Base-by-base conservation (phyloP, 2,329 filamentous ascomycete species). In the Diplodia intermedia region DNA sequence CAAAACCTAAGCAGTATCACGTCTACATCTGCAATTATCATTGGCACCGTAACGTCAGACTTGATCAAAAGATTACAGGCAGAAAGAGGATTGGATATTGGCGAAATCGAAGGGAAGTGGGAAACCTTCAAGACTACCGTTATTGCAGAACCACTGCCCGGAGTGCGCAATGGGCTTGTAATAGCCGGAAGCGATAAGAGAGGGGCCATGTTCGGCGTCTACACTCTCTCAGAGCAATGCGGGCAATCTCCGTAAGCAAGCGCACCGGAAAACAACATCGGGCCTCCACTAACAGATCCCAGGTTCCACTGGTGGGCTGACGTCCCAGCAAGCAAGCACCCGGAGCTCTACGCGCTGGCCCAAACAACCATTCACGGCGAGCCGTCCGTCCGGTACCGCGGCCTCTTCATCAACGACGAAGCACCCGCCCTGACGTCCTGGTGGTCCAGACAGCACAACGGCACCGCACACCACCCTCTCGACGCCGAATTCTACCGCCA, bases 141-240 rank as follows among this genome's bases (percentile, higher is more conserved):
- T 8, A 12, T 57, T 4, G 14, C 36, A 2, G 23, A 57, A 5
- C 36, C 55, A 0, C 36, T 57, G 20, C 55, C 55, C 6, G 55
- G 36, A 8, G 15, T 57, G 8, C 36, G 12, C n/a, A 20, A 29
- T 1, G 36, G 55, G 3, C 53, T 72, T 1, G 71, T 73, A 4
- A 70, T 73, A 43, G 67, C 65, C 2, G 71, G 72, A 8, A 72
- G 71, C 47, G 72, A 73, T 55, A 72, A 73, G 50, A 60, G 72
- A 47, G 72, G 71, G 0, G 69, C 71, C 14, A 71, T 73, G 33
- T 73, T 71, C 33, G 71, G 71, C 4, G 66, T 71, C 36, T 68
- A 73, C 49, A 70, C 70, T 1, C 67, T 73, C n/a, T 67, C 71
- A 36, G 71, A 73, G 60, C 72, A 73, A 49, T 67, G 50, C 29